phyloP scores from a whole-genome alignment of 805 yeast species.

The Saturnispora sekii region DNA sequence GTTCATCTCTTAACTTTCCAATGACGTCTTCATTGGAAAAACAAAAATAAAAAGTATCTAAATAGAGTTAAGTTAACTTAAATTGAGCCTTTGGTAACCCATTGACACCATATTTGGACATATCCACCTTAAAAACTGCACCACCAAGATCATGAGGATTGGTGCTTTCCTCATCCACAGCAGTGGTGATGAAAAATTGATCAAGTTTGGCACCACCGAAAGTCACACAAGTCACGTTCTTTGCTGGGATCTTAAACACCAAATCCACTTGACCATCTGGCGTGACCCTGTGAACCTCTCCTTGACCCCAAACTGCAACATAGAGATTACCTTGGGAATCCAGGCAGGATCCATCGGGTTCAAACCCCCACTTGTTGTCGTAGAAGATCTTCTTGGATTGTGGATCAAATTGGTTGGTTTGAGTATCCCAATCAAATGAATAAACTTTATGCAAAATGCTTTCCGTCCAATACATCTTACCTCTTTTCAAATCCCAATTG shows the following conservation, averaged over 20 bases:
- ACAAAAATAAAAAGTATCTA: neutral
- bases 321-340: conserved; percentile 47
- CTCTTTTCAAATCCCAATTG: conserved; percentile 36
- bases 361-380: conserved; percentile 20
- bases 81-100: conserved; percentile 26
- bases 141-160: conserved; percentile 47
- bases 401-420: conserved; percentile 25
- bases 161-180: conserved; percentile 30
- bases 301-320: conserved; percentile 58
- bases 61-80: conserved; percentile 16
- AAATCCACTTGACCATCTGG: conserved; percentile 40
- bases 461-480: conserved; percentile 43
- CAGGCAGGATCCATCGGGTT: conserved; percentile 73
- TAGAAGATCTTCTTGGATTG: conserved; percentile 33
- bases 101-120: conserved; percentile 23
- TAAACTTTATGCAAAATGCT: conserved; percentile 39
- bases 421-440: conserved; percentile 34
- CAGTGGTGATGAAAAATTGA: conserved; percentile 62
- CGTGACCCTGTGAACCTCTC: conserved; percentile 45
- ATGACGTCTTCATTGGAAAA: neutral
- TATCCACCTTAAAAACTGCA: conserved; percentile 38
- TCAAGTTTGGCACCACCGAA: conserved; percentile 52
- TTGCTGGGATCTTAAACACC: conserved; percentile 47
- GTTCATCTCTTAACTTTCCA: no score
- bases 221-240: conserved; percentile 54